Base-by-base conservation (phyloP, 2,329 filamentous ascomycete genomes). In the Claviceps digitariae region DNA sequence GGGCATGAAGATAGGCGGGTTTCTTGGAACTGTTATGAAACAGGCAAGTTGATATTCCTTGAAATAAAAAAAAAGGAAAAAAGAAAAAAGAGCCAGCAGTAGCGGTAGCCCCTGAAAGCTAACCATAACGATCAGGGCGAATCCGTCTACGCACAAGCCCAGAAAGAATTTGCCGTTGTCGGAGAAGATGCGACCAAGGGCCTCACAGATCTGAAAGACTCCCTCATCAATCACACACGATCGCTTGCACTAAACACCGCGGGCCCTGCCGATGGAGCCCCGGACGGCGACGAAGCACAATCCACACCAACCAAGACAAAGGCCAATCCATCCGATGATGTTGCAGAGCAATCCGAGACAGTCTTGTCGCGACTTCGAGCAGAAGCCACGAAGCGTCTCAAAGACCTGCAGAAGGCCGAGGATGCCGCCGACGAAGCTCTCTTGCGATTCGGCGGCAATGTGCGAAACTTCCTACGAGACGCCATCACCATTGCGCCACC, bases 361-460 rank as follows among this genome's bases (percentile, higher is more conserved):
- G 83, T 95, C 55, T 81, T 97, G 31, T 81, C 85, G 5, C 81
- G 86, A 46, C 81, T 97, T 66, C 81, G 83, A 54, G 70, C 75
- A 21, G 87, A 94, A 70, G 90, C 90, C 4, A 76, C 87, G 27
- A 90, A 89, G 69, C 81, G 89, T 48, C 73, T 97, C 55, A 93
- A 88, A 64, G 89, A 96, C 55, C 83, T 97, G 21, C 87, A 96
- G 64, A 82, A 82, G 61, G 93, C 91, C 13, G 93, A 98, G 69
- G 91, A 97, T 64, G 91, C 91, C 4, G 93, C 93, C 8, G 93
- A 98, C 66, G 93, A 97, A 68, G 93, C 93, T 0, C 79, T 98
- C 10, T 73, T 97, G 60, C 87, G 88, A 59, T 96, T 97, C 63
- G 93, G 93, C 23, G 82, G 83, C 55, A 96, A 93, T 62, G 82